Evolutionary conservation across 345 rosid genomes (phyloP).

Genomic region (Gossypium anomalum): DNA sequence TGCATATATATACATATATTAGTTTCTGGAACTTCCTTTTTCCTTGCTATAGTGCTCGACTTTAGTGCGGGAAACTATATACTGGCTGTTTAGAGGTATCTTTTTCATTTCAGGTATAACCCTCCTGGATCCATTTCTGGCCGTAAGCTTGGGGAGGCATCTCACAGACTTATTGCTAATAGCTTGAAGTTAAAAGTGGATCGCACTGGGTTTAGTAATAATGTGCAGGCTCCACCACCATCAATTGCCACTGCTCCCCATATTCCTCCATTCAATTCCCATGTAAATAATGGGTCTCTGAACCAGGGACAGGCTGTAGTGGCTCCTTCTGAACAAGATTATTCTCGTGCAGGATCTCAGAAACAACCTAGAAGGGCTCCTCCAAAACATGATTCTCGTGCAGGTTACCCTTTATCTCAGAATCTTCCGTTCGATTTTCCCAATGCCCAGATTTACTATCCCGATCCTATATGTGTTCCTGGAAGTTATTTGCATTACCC

Average conservation of each 20-base stretch:
- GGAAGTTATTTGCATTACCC: constrained; percentile 2
- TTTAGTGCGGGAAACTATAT: not conserved
- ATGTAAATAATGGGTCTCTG: constrained; percentile 22
- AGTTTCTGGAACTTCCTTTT: not conserved
- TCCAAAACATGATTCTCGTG: constrained; percentile 21
- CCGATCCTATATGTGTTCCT: constrained; percentile 20
- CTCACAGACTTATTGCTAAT: constrained; percentile 61
- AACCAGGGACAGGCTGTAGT: constrained; percentile 17
- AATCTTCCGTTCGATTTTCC: constrained; percentile 18
- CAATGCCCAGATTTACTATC: constrained; percentile 22
- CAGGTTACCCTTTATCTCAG: constrained; percentile 7
- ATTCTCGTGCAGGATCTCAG: constrained; percentile 18
- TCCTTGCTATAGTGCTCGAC: not conserved
- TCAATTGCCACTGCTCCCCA: constrained; percentile 27
- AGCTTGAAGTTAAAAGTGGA: constrained; percentile 45
- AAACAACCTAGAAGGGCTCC: constrained; percentile 19
- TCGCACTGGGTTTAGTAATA: constrained; percentile 25
- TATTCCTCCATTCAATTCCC: constrained; percentile 27
- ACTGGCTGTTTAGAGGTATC: not conserved
- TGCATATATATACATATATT: not conserved
- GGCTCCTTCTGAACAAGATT: constrained; percentile 22
- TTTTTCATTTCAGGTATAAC: constrained; percentile 51
- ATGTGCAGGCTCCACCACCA: constrained; percentile 28
- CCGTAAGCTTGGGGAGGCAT: constrained; percentile 62
- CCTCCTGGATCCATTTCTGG: constrained; percentile 54